phyloP scores from a whole-genome alignment of 176 grass and related monocot genomes.

The Pontederia paniculata region DNA sequence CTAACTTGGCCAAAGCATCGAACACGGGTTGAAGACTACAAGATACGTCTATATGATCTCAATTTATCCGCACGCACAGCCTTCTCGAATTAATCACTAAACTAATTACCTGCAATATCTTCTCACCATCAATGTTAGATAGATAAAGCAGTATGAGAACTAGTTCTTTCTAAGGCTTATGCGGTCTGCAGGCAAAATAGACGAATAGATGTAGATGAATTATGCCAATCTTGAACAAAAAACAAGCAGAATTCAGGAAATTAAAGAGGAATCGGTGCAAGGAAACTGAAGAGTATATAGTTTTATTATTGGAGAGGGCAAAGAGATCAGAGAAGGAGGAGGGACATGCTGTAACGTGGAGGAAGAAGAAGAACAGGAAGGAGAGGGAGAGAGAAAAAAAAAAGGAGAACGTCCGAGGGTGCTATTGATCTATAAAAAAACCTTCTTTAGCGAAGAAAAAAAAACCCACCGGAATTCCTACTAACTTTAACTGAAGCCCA shows the following conservation, averaged over 20 bases:
- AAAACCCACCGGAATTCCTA: slow-evolving; percentile 58
- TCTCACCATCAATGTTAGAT: too few relatives aligned
- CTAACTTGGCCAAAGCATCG: neutral
- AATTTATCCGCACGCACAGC: too few relatives aligned
- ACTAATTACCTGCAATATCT: too few relatives aligned
- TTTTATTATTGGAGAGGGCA: too few relatives aligned
- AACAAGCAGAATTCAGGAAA: neutral
- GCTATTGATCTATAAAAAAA: slow-evolving; percentile 33
- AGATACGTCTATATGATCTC: too few relatives aligned
- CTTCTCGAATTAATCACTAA: too few relatives aligned
- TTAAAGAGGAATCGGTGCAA: neutral
- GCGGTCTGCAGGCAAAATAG: neutral
- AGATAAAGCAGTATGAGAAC: too few relatives aligned
- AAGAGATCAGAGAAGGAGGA: slow-evolving; percentile 4
- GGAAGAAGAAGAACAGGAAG: slow-evolving; percentile 7
- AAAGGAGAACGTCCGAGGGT: slow-evolving; percentile 5
- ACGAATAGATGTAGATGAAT: neutral
- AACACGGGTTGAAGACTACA: neutral
- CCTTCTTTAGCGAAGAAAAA: slow-evolving; percentile 18
- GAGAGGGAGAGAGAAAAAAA: slow-evolving; percentile 6
- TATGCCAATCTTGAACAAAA: neutral
- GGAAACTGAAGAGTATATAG: too few relatives aligned
- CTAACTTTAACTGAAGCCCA: slow-evolving; percentile 57
- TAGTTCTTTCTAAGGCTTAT: too few relatives aligned
- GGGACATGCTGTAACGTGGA: slow-evolving; percentile 9